These are phyloP conservation scores for Coniferiporia sulphurascens DNA, from an alignment of 1,284 basidiomycete species.

Conservation along the genomic window DNA sequence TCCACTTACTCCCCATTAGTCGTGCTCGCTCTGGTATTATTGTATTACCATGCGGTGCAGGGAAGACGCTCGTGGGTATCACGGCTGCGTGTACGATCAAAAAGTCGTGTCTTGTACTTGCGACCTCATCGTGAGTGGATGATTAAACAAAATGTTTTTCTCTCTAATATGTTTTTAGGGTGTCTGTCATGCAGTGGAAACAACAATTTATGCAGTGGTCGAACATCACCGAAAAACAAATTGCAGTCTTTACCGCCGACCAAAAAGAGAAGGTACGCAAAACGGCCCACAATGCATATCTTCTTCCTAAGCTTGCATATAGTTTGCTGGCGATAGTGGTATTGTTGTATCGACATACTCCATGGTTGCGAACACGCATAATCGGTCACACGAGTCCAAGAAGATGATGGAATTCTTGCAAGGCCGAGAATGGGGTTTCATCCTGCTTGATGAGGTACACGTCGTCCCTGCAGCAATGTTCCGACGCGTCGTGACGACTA, in stretches of 20 bases:
- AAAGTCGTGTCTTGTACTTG: conserved; percentile 97
- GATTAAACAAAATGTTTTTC: conserved; percentile 17
- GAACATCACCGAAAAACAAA: conserved; percentile 92
- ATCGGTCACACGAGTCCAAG: conserved; percentile 93
- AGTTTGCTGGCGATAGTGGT: conserved; percentile 92
- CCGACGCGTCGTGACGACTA: conserved; percentile 90
- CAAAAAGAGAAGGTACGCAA: conserved; percentile 88
- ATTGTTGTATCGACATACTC: conserved; percentile 98
- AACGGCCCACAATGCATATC: not conserved
- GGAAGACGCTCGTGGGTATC: conserved; percentile 98
- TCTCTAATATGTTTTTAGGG: conserved; percentile 43
- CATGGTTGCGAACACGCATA: conserved; percentile 96
- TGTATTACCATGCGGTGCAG: conserved; percentile 96
- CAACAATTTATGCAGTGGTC: conserved; percentile 97
- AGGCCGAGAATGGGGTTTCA: conserved; percentile 91
- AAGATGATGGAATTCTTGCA: conserved; percentile 99
- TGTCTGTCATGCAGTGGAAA: conserved; percentile 98
- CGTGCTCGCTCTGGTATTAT: conserved; percentile 98
- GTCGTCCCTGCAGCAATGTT: conserved; percentile 98
- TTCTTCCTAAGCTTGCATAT: conserved; percentile 10
- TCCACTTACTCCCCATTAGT: conserved; percentile 35
- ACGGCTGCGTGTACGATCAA: conserved; percentile 99
- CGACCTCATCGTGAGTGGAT: conserved; percentile 84
- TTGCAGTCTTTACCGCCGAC: conserved; percentile 92
- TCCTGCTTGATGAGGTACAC: conserved; percentile 94